Conservation (phyloP, 208 protist genomes). For the Wallacemonas sp. region DNA sequence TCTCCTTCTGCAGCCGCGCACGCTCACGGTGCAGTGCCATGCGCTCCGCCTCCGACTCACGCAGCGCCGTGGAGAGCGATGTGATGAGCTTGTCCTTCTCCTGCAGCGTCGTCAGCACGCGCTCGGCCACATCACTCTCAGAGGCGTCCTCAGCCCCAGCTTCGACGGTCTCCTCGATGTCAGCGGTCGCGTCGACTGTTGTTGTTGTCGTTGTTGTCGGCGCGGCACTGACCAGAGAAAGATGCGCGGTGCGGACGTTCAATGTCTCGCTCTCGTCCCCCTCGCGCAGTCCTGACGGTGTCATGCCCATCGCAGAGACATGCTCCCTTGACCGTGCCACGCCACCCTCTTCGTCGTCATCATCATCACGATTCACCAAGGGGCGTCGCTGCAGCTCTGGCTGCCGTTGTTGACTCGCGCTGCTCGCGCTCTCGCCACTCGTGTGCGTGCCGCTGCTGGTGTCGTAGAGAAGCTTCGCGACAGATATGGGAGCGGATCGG, state of each 20-base stretch:
- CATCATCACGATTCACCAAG: neutral
- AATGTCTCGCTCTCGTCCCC: neutral
- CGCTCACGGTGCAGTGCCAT: neutral
- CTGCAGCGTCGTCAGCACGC: conserved; percentile 28
- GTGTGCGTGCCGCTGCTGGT: neutral
- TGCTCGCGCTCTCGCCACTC: neutral
- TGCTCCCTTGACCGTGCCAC: neutral
- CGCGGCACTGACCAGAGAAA: neutral
- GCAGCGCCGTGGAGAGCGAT: conserved; percentile 14
- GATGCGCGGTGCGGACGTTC: neutral
- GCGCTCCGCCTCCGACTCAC: conserved; percentile 10
- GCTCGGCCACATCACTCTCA: conserved; percentile 39
- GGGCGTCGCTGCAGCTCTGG: neutral
- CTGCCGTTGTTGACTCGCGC: neutral
- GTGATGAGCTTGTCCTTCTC: conserved; percentile 35
- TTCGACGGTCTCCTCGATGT: neutral
- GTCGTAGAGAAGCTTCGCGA: conserved; percentile 1
- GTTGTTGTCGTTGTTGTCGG: conserved; percentile 2
- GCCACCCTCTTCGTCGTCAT: neutral
- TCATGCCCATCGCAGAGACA: neutral
- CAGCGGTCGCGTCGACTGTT: neutral
- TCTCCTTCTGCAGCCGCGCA: conserved; percentile 7
- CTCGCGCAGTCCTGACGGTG: neutral
- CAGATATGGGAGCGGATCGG: neutral
- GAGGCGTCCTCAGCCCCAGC: neutral